Percentiles rank a stretch among this genome's conserved stretches.
Conservation (phyloP, 2,329 filamentous ascomycete genomes). For the Parasarocladium wereldwijsianum region DNA sequence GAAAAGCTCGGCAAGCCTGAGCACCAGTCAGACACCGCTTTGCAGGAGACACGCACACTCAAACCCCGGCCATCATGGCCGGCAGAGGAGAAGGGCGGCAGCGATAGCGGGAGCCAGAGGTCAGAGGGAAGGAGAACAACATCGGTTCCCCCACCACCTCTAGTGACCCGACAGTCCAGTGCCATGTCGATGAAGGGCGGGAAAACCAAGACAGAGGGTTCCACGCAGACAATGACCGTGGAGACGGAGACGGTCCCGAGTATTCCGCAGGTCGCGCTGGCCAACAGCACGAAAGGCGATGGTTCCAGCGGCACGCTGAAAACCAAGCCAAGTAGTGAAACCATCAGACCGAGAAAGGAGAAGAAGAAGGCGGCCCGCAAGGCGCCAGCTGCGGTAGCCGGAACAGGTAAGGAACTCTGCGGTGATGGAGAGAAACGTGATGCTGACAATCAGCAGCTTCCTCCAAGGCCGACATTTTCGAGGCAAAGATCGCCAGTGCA, state of each 20-base stretch:
- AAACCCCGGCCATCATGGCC: conserved; percentile 31
- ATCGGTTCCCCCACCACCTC: conserved; percentile 32
- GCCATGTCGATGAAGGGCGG: conserved; percentile 47
- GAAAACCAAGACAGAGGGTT: conserved; percentile 63
- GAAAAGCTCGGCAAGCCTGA: conserved; percentile 29
- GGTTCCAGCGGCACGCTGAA: conserved; percentile 60
- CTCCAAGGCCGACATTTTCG: conserved; percentile 95
- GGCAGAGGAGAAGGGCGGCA: conserved; percentile 31
- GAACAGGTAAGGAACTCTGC: conserved; percentile 68
- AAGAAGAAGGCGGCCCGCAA: conserved; percentile 72
- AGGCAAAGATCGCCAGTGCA: conserved; percentile 88
- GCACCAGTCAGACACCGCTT: conserved; percentile 25
- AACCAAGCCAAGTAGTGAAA: conserved; percentile 84
- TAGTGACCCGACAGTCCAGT: conserved; percentile 51
- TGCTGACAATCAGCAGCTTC: conserved; percentile 45
- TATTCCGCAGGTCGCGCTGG: conserved; percentile 69
- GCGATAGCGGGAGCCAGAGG: conserved; percentile 45
- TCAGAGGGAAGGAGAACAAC: conserved; percentile 26
- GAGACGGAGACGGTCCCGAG: conserved; percentile 93
- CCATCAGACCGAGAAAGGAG: conserved; percentile 86
- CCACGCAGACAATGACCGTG: conserved; percentile 83
- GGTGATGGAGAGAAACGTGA: too few relatives aligned
- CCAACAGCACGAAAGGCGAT: conserved; percentile 46
- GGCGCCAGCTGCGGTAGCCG: conserved; percentile 52
- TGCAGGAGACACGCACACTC: conserved; percentile 24